Evolutionary conservation across 352 stramenopile species (phyloP).

Genomic region (Phytopythium mirpurense): DNA sequence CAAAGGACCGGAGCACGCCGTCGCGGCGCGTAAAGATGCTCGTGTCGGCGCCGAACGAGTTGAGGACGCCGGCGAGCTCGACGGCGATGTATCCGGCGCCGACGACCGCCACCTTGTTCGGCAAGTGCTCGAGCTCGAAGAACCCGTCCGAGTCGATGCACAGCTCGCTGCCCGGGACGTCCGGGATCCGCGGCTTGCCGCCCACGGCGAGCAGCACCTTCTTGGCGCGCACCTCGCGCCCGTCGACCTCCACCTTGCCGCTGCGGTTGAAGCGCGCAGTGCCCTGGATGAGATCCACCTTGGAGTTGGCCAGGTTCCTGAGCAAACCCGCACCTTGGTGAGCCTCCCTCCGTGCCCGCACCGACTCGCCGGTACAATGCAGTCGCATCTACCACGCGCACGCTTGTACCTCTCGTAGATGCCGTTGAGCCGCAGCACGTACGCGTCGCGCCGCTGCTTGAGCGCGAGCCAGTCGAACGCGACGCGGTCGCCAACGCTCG

Average conservation of each 20-base stretch:
- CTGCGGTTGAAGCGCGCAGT: conserved; percentile 79
- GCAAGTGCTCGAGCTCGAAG: conserved; percentile 93
- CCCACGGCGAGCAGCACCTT: conserved; percentile 66
- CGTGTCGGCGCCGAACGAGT: conserved; percentile 90
- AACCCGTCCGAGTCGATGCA: conserved; percentile 96
- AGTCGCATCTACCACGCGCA: too few species aligned
- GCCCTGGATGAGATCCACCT: conserved; percentile 88
- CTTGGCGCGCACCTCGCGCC: conserved; percentile 44
- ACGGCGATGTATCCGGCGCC: conserved; percentile 98
- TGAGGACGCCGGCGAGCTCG: conserved; percentile 95
- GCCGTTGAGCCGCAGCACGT: conserved; percentile 94
- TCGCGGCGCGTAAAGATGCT: conserved; percentile 88
- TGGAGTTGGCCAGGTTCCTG: conserved; percentile 88
- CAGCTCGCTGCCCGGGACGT: conserved; percentile 84
- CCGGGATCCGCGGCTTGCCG: conserved; percentile 47
- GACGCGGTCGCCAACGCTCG: conserved; percentile 29
- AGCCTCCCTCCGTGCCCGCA: not conserved
- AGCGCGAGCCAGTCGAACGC: conserved; percentile 90
- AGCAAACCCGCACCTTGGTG: not conserved
- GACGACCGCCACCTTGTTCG: conserved; percentile 93
- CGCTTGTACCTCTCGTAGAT: conserved; percentile 91
- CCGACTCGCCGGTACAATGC: not conserved
- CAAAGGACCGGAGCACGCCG: conserved; percentile 84
- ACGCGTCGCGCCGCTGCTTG: conserved; percentile 92
- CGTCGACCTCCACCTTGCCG: conserved; percentile 78